Conservation (phyloP, 2,329 filamentous ascomycete species). For the Apiospora saccharicola region DNA sequence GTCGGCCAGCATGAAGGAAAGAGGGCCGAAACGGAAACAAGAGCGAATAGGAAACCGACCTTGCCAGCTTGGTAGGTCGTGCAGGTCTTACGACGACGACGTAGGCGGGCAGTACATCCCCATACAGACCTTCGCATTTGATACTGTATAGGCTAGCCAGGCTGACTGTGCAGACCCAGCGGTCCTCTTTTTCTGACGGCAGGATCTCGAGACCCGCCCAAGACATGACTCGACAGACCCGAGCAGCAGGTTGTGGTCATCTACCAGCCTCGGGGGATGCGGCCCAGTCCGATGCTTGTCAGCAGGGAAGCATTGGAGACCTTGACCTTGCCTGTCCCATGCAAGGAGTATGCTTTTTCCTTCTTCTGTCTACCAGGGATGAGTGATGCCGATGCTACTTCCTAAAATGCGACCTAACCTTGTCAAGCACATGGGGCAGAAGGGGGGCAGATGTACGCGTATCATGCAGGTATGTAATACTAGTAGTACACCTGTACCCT, state of each 20-base stretch:
- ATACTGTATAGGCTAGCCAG: neutral
- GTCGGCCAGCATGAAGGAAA: slow-evolving; percentile 5
- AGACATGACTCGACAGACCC: slow-evolving; percentile 12
- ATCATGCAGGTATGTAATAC: neutral
- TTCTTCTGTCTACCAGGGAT: slow-evolving; percentile 3
- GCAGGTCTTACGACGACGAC: neutral
- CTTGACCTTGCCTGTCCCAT: slow-evolving; percentile 8
- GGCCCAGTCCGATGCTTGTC: slow-evolving; percentile 19
- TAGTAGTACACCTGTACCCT: too few species aligned
- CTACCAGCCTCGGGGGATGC: slow-evolving; percentile 20
- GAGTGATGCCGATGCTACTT: slow-evolving; percentile 13
- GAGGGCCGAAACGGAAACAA: neutral
- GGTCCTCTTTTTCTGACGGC: slow-evolving; percentile 13
- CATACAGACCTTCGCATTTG: neutral
- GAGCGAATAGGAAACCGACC: neutral
- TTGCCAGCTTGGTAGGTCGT: neutral
- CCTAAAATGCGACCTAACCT: slow-evolving; percentile 1
- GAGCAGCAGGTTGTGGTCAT: slow-evolving; percentile 12
- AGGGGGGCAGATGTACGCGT: neutral
- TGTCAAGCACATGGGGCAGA: slow-evolving; percentile 3
- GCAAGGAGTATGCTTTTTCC: neutral
- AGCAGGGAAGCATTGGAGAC: slow-evolving; percentile 4
- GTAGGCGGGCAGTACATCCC: neutral
- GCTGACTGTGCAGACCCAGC: neutral
- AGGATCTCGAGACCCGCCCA: neutral